Evolutionary conservation across 805 yeast genomes (phyloP).

Genomic region (Isabelozyma rhagii): DNA sequence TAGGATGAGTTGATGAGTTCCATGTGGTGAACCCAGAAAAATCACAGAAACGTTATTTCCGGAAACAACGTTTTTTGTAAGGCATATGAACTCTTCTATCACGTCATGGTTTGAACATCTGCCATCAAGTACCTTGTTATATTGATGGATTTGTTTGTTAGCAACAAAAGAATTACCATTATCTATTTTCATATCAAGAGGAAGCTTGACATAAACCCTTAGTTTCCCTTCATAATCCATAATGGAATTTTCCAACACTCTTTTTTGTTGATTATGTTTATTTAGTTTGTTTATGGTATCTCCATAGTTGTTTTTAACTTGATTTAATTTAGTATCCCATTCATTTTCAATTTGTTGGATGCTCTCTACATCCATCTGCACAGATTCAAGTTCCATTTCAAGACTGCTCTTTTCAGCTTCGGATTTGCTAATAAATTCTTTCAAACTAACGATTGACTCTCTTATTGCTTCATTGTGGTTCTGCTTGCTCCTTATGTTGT

Average conservation of each 20-base stretch:
- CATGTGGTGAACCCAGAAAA: not conserved
- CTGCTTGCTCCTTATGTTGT: constrained; percentile 1
- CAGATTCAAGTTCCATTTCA: constrained; percentile 12
- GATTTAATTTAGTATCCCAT: constrained; percentile 15
- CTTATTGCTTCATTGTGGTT: constrained; percentile 13
- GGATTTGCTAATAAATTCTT: constrained; percentile 2
- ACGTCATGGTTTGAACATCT: constrained; percentile 6
- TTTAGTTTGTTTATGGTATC: constrained; percentile 23
- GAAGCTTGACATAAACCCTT: constrained; percentile 20
- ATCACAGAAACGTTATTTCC: not conserved
- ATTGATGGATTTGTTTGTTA: constrained; percentile 4
- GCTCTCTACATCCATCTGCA: constrained; percentile 14
- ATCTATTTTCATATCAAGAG: not conserved
- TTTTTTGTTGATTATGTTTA: constrained; percentile 34
- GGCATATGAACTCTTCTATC: constrained; percentile 16
- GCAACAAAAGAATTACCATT: constrained; percentile 1
- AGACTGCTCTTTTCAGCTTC: constrained; percentile 12
- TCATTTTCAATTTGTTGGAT: constrained; percentile 14
- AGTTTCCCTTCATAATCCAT: constrained; percentile 24
- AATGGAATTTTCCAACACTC: constrained; percentile 49
- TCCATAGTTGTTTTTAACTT: constrained; percentile 14
- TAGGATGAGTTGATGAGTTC: constrained; percentile 1
- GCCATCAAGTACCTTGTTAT: constrained; percentile 15
- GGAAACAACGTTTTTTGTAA: constrained; percentile 11
- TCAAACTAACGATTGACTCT: constrained; percentile 1